Percentiles rank a stretch among this genome's conserved stretches.
These are phyloP conservation scores for Knufia petricola DNA, from an alignment of 2,329 filamentous ascomycete genomes.

Conservation along the genomic window DNA sequence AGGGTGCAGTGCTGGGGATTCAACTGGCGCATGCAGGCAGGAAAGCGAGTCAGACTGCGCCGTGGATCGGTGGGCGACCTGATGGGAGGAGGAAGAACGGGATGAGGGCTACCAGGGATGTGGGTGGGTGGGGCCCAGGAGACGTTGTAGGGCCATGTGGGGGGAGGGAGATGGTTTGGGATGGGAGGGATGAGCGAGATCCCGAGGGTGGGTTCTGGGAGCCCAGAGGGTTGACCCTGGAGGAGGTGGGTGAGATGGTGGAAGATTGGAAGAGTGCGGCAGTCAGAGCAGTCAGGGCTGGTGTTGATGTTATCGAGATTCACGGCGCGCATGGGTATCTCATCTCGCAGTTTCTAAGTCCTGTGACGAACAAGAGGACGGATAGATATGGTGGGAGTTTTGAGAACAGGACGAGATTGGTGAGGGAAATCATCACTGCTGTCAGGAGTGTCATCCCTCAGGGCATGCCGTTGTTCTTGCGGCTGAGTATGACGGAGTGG, in stretches of 20 bases:
- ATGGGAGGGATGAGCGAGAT: slow-evolving; percentile 16
- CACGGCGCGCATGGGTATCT: slow-evolving; percentile 75
- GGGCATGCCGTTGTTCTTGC: slow-evolving; percentile 61
- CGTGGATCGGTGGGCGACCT: slow-evolving; percentile 31
- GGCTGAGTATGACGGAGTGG: slow-evolving; percentile 69
- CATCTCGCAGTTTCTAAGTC: slow-evolving; percentile 59
- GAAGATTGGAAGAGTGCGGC: slow-evolving; percentile 35
- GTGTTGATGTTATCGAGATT: slow-evolving; percentile 70
- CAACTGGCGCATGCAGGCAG: slow-evolving; percentile 73
- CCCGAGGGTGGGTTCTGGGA: slow-evolving; percentile 19
- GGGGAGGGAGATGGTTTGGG: slow-evolving; percentile 19
- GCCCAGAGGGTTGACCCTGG: slow-evolving; percentile 24
- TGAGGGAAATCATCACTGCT: slow-evolving; percentile 56
- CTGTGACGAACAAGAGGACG: slow-evolving; percentile 58
- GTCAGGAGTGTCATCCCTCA: slow-evolving; percentile 55
- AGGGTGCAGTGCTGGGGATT: slow-evolving; percentile 65
- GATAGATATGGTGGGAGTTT: slow-evolving; percentile 45
- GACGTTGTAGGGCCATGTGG: slow-evolving; percentile 21
- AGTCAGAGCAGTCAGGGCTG: slow-evolving; percentile 54
- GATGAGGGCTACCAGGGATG: slow-evolving; percentile 15
- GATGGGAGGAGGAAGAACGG: slow-evolving; percentile 15
- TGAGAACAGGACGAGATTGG: slow-evolving; percentile 58
- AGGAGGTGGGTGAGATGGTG: slow-evolving; percentile 26
- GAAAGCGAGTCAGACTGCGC: slow-evolving; percentile 50
- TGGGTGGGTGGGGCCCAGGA: slow-evolving; percentile 20